Evolutionary conservation across 345 rosid genomes (phyloP), one percentile per base, ranked within the genome.

Genomic region (Brassica carinata): DNA sequence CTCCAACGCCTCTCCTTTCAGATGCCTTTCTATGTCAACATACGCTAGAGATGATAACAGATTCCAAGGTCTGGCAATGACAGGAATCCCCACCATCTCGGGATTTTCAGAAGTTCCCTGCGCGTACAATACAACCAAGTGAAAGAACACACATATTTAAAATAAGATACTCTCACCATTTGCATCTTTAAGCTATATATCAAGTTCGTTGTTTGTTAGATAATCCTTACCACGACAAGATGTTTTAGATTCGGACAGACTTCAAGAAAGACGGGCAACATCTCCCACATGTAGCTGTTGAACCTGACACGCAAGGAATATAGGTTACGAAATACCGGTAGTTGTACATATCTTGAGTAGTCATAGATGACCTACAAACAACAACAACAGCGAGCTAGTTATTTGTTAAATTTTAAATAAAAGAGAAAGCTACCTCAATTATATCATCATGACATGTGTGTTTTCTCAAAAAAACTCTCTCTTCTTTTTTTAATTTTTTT

Each of bases 231-330:
- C 73, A 77, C 8, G 30, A 61, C 63, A 30, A 77, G 33, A 14
- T 31, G 40, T 77, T 59, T 62, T 2, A 77, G 69, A 59, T 61
- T 77, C 2, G 70, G 26, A 17, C 74, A 77, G 63, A 31, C 71
- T 18, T 77, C 69, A 18, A 77, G 75, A 69, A 77, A 59, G 6
- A 18, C 34, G 36, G 80, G 69, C 75, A 77, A 43, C 53, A 45
- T 69, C 70, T 77, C 68, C 80, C 58, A 69, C 8, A 5, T 17
- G 67, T 30, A 30, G 19, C 19, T 3, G 8, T 5, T 1, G 63
- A 69, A 69, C 1, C 3, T 7, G 2, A 14, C 74, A 6, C 5
- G 40, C 26, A 23, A 36, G 58, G 15, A 9, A 38, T 31, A 38
- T 27, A 77, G 58, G 62, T 77, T 77, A n/a, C 10, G 48, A 7